These are phyloP conservation scores for Trichocomaceae sp. DNA, from an alignment of 2,329 filamentous ascomycete genomes.

Conservation along the genomic window DNA sequence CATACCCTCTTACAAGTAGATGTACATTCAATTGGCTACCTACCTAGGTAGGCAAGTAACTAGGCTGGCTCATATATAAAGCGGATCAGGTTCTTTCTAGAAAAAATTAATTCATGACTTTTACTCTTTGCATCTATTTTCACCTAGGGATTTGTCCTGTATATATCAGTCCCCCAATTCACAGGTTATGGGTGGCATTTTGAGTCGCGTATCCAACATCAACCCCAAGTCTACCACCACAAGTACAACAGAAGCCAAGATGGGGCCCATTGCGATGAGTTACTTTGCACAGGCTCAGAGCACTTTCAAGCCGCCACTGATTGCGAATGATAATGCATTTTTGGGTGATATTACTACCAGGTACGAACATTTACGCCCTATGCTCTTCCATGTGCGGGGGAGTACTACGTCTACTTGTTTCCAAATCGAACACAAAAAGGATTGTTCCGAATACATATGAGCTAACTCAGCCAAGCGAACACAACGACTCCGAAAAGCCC, in stretches of 20 bases:
- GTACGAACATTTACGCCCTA: slow-evolving; percentile 25
- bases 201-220: slow-evolving; percentile 7
- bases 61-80: not conserved
- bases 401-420: not conserved
- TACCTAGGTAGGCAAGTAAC: not conserved
- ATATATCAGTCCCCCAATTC: not conserved
- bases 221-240: not conserved
- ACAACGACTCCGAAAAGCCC: slow-evolving; percentile 51
- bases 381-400: not conserved
- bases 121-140: not conserved
- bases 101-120: not conserved
- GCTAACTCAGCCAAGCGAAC: slow-evolving; percentile 36
- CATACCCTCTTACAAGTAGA: not conserved
- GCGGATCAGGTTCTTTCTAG: slow-evolving; percentile 5
- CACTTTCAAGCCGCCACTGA: slow-evolving; percentile 57
- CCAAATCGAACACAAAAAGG: not conserved
- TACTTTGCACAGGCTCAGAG: slow-evolving; percentile 55
- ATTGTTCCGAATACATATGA: not conserved
- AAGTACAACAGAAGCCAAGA: slow-evolving; percentile 6
- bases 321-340: slow-evolving; percentile 62
- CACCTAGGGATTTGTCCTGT: not conserved
- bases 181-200: slow-evolving; percentile 4
- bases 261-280: slow-evolving; percentile 31
- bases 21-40: not conserved
- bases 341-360: slow-evolving; percentile 57